These are phyloP conservation scores for Fusarium fujikuroi DNA, from an alignment of 2,329 filamentous ascomycete genomes.

Conservation along the genomic window DNA sequence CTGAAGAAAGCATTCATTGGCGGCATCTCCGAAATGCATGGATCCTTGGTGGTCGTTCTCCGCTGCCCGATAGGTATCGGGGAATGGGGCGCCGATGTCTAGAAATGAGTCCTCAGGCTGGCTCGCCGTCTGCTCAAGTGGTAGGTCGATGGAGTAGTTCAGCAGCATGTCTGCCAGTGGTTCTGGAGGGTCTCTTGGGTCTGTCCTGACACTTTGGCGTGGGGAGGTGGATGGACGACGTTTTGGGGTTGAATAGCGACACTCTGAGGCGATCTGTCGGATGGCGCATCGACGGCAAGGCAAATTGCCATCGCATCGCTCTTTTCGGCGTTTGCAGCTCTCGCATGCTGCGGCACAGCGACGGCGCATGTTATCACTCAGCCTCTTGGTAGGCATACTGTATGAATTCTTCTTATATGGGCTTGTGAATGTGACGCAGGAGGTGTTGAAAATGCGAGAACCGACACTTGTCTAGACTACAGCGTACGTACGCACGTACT, in stretches of 20 bases:
- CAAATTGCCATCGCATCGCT: neutral
- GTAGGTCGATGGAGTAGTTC: neutral
- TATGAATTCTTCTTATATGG: neutral
- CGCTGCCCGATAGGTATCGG: fast-evolving
- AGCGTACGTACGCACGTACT: too few species aligned
- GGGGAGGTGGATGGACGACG: neutral
- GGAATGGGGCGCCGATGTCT: fast-evolving
- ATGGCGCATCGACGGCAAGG: neutral
- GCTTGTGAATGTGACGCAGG: neutral
- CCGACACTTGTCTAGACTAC: neutral
- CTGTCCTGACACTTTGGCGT: neutral
- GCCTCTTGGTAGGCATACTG: neutral
- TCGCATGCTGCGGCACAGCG: neutral
- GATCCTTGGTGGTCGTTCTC: neutral
- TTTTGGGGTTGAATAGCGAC: neutral
- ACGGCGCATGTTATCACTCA: neutral
- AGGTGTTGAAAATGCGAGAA: too few species aligned
- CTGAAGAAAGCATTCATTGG: neutral
- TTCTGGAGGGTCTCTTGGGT: fast-evolving
- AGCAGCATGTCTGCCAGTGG: neutral
- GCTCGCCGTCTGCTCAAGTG: fast-evolving
- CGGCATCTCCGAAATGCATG: neutral
- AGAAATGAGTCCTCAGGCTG: neutral
- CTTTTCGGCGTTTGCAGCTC: neutral
- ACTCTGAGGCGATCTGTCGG: neutral